Evolutionary conservation across 805 yeast genomes (phyloP).

Genomic region (Candida railenensis): DNA sequence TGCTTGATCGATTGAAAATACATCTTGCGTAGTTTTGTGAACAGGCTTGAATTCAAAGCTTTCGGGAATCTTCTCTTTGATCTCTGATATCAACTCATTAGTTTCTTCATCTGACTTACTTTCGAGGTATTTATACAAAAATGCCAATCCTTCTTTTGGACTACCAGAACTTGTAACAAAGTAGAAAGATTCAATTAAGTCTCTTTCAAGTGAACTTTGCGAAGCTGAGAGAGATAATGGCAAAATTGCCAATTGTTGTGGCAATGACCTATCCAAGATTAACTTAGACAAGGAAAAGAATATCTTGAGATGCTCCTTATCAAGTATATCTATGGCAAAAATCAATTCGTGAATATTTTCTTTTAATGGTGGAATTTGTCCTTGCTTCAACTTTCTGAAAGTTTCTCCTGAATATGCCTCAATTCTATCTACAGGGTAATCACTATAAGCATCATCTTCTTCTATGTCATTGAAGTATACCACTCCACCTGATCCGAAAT

Average conservation of each 20-base stretch:
- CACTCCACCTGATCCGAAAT: conserved; percentile 37
- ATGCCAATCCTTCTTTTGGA: conserved; percentile 36
- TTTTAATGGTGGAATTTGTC: conserved; percentile 64
- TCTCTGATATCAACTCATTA: conserved; percentile 17
- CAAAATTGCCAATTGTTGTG: conserved; percentile 82
- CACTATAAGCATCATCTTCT: conserved; percentile 51
- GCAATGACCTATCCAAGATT: conserved; percentile 55
- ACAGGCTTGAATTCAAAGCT: conserved; percentile 17
- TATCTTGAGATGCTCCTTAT: conserved; percentile 49
- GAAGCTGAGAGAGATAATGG: conserved; percentile 43
- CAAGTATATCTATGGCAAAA: conserved; percentile 62
- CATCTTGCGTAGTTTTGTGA: conserved; percentile 20
- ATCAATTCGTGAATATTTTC: conserved; percentile 78
- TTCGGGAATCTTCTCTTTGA: conserved; percentile 11
- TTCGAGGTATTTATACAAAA: conserved; percentile 36
- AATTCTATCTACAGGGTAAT: conserved; percentile 41
- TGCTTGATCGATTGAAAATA: conserved; percentile 44
- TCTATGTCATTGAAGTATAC: conserved; percentile 80
- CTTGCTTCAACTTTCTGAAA: conserved; percentile 39
- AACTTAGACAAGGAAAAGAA: conserved; percentile 49
- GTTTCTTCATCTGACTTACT: conserved; percentile 23
- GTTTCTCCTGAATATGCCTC: conserved; percentile 39
- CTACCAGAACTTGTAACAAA: conserved; percentile 29
- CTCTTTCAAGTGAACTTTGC: conserved; percentile 16
- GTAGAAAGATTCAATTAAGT: conserved; percentile 32